A percentile compares a stretch with the other conserved stretches of the same genome.
Conservation (phyloP, 2,329 filamentous ascomycete species). For the Penicillium sp. region DNA sequence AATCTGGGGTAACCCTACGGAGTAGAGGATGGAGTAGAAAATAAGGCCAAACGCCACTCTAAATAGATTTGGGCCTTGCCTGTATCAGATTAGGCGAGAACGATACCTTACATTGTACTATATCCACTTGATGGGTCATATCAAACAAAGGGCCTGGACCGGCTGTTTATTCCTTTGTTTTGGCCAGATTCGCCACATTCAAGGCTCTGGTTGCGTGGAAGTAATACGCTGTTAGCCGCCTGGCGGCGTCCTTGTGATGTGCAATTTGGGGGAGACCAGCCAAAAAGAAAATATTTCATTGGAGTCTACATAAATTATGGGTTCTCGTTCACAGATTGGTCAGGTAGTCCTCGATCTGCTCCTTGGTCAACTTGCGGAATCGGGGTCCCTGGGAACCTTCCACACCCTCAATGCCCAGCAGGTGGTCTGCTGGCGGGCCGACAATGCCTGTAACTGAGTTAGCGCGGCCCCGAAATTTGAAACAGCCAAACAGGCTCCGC, state of each 20-base stretch:
- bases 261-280: slow-evolving; percentile 7
- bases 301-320: slow-evolving; percentile 17
- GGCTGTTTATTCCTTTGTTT: neutral
- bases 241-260: slow-evolving; percentile 13
- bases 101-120: neutral
- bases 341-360: slow-evolving; percentile 99
- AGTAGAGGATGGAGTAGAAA: neutral
- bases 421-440: slow-evolving; percentile 87
- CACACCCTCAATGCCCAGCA: slow-evolving; percentile 73
- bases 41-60: neutral
- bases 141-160: neutral
- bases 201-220: neutral
- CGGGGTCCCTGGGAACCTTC: slow-evolving; percentile 46
- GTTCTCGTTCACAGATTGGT: slow-evolving; percentile 77
- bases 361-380: slow-evolving; percentile 74
- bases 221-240: slow-evolving; percentile 1
- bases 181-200: neutral
- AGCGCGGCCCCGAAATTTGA: neutral
- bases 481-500: neutral
- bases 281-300: slow-evolving; percentile 18
- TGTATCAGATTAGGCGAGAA: neutral
- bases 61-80: neutral
- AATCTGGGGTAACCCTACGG: neutral
- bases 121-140: neutral
- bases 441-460: slow-evolving; percentile 73